Percentiles rank a stretch among this genome's conserved stretches.
These are phyloP conservation scores for Fusarium anthophilum DNA, from an alignment of 2,329 filamentous ascomycete species.

Conservation along the genomic window DNA sequence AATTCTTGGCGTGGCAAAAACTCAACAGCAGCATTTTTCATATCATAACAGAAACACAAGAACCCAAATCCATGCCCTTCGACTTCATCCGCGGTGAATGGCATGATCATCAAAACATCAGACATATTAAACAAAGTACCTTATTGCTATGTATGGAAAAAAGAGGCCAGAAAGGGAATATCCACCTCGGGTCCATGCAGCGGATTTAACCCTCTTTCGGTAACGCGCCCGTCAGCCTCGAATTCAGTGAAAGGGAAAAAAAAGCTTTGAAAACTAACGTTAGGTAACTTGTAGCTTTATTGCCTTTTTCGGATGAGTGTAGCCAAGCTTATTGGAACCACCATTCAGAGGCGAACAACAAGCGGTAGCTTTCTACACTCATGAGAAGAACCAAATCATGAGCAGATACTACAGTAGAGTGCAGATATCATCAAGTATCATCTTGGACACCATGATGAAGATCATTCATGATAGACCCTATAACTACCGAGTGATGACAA, in stretches of 20 bases:
- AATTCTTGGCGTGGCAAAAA: constrained; percentile 1
- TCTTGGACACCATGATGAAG: constrained; percentile 12
- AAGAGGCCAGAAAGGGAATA: neutral
- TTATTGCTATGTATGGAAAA: neutral
- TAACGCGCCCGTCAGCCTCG: constrained; percentile 37
- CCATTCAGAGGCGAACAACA: constrained; percentile 15
- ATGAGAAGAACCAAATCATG: neutral
- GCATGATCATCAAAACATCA: neutral
- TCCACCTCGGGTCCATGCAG: constrained; percentile 23
- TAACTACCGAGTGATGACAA: neutral
- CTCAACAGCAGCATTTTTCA: neutral
- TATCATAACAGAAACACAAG: neutral
- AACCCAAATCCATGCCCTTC: constrained; percentile 1
- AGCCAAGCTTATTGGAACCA: constrained; percentile 21
- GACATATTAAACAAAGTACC: neutral
- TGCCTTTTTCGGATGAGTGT: constrained; percentile 16
- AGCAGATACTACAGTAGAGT: neutral
- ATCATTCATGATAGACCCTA: constrained; percentile 11
- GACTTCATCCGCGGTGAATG: neutral
- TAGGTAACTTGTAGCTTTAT: constrained; percentile 15
- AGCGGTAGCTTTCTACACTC: neutral
- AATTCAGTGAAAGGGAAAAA: neutral
- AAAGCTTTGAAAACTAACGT: constrained; percentile 15
- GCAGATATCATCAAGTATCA: neutral
- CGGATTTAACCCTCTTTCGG: constrained; percentile 6